A percentile compares a stretch with the other conserved stretches of the same genome.
Conservation (phyloP, 768 basidiomycete species). For the Panellus pusillus region DNA sequence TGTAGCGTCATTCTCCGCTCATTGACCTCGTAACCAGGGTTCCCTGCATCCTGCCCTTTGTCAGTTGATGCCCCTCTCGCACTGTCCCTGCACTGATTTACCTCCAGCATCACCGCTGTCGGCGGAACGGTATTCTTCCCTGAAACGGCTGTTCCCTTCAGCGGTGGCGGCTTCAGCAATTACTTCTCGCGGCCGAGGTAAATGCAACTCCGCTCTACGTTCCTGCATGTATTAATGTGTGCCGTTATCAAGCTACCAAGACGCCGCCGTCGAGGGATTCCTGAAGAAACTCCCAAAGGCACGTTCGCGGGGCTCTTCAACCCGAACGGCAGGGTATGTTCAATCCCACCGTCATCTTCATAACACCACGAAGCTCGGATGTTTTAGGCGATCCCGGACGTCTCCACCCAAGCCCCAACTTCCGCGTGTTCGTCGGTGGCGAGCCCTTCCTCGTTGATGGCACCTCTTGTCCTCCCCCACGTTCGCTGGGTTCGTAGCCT, state of each 20-base stretch:
- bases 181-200: conserved; percentile 34
- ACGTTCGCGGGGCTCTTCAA: conserved; percentile 31
- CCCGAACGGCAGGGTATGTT: conserved; percentile 22
- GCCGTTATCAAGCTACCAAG: conserved; percentile 33
- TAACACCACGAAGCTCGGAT: background rate
- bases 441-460: conserved; percentile 21
- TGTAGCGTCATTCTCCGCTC: background rate
- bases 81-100: background rate
- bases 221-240: no score
- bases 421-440: conserved; percentile 25
- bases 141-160: conserved; percentile 20
- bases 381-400: conserved; percentile 30
- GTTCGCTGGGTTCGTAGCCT: conserved; percentile 56
- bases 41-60: conserved; percentile 23
- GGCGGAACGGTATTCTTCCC: conserved; percentile 20
- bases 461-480: conserved; percentile 30
- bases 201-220: background rate
- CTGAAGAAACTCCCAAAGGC: conserved; percentile 24
- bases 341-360: background rate
- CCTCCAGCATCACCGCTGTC: conserved; percentile 19
- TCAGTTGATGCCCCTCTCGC: background rate
- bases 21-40: conserved; percentile 1
- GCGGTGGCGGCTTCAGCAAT: conserved; percentile 45
- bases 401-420: conserved; percentile 29
- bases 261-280: conserved; percentile 29